Evolutionary conservation across 2,329 filamentous ascomycete species (phyloP), one percentile per base, ranked within the genome.

Genomic region (Chaetomiaceae sp.): DNA sequence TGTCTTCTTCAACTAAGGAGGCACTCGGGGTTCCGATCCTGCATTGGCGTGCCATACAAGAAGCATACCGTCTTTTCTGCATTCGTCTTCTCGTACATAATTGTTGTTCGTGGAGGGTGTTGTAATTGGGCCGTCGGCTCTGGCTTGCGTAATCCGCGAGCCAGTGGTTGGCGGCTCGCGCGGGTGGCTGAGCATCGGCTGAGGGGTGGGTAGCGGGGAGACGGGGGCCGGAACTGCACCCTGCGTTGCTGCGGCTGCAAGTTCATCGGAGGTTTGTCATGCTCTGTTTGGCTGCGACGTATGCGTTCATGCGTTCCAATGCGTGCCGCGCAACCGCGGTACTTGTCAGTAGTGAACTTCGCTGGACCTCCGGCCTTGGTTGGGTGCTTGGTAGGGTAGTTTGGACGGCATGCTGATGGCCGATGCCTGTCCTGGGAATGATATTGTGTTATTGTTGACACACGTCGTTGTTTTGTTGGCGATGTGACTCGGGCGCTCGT

Each of bases 1-100:
- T 51, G 48, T 68, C 53, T 67, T 68, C 65, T 66, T 69, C 53
- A 67, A 70, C 62, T 70, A 66, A 61, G 55, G 42, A n/a, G 27
- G 18, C 37, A 19, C 27, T 12, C 5, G 11, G 26, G 12, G 17
- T 43, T 48, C 45, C 24, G 35, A 7, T 22, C 19, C 20, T 17
- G 18, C 27, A 24, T 24, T 20, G n/a, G n/a, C n/a, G n/a, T n/a
- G n/a, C n/a, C n/a, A n/a, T n/a, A n/a, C n/a, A n/a, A n/a, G n/a
- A n/a, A n/a, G n/a, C n/a, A n/a, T n/a, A n/a, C n/a, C n/a, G n/a
- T 7, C 38, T 30, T 38, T 20, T 34, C 30, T 14, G 24, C 32
- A 24, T 53, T 47, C 15, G 33, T 43, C 46, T 54, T 51, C 49
- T 51, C 41, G 51, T 54, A 54, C 44, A 54, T 51, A 49, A n/a